phyloP scores from a whole-genome alignment of 345 rosid species.

The Populus tremula region DNA sequence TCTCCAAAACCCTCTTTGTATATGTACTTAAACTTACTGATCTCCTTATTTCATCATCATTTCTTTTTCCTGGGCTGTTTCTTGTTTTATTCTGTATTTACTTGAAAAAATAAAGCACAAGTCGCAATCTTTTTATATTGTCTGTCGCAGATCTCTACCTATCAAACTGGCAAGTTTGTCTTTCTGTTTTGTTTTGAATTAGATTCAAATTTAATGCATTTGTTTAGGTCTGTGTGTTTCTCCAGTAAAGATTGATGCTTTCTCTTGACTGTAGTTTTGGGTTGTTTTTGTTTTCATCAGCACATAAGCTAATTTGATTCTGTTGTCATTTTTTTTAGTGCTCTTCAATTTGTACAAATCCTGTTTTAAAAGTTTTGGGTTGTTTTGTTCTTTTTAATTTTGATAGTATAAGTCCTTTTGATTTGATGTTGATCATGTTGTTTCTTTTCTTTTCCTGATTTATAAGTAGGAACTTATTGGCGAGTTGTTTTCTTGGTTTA shows the following conservation, averaged over 20 bases:
- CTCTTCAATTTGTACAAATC: not conserved
- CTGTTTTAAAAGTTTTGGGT: conserved; percentile 1
- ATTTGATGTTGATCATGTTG: conserved; percentile 2
- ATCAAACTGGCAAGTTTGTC: conserved; percentile 23
- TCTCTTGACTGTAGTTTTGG: conserved; percentile 12
- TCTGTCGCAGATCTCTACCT: conserved; percentile 27
- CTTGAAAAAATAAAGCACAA: not conserved
- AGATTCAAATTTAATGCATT: not conserved
- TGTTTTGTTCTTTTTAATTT: conserved; percentile 17
- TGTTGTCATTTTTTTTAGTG: not conserved
- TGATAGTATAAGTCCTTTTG: not conserved
- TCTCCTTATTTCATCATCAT: conserved; percentile 4
- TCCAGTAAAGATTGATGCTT: conserved; percentile 16
- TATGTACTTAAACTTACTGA: conserved; percentile 2
- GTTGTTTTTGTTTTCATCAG: conserved; percentile 13
- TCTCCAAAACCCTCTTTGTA: not conserved
- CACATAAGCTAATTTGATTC: not conserved
- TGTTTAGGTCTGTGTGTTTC: not conserved
- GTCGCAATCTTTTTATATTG: not conserved
- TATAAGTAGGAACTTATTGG: not conserved
- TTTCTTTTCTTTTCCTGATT: not conserved
- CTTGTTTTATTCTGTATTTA: not conserved
- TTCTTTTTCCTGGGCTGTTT: not conserved
- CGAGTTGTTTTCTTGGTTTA: conserved; percentile 22
- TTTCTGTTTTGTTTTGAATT: not conserved